phyloP scores from a whole-genome alignment of 768 basidiomycete genomes.

The Boletus subcaerulescens region DNA sequence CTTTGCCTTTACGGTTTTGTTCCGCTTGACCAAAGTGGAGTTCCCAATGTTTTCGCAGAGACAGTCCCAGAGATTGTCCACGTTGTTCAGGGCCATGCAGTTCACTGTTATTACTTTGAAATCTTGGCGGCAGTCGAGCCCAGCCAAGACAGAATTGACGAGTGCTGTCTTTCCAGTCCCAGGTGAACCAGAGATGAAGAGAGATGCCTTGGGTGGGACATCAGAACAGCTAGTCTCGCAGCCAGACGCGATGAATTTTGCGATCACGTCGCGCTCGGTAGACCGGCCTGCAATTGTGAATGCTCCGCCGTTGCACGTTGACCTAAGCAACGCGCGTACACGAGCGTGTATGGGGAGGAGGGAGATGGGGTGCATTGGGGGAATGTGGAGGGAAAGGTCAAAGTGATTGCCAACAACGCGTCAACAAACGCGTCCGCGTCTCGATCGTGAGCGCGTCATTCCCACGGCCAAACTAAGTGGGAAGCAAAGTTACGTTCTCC shows the following conservation, averaged over 20 bases:
- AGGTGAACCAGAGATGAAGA: slow-evolving; percentile 92
- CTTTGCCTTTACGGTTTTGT: slow-evolving; percentile 41
- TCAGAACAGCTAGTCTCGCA: slow-evolving; percentile 27
- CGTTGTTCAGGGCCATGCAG: slow-evolving; percentile 71
- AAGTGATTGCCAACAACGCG: slow-evolving; percentile 38
- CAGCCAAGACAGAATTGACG: slow-evolving; percentile 61
- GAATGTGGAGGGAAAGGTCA: slow-evolving; percentile 56
- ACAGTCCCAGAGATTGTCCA: slow-evolving; percentile 71
- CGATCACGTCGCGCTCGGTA: slow-evolving; percentile 55
- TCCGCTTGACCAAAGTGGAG: slow-evolving; percentile 34
- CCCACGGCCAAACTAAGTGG: slow-evolving; percentile 8
- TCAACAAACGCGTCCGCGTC: slow-evolving; percentile 20
- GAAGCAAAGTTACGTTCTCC: too few species aligned
- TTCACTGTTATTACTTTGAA: slow-evolving; percentile 61
- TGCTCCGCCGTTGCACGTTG: slow-evolving; percentile 55
- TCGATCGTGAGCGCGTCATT: slow-evolving; percentile 15
- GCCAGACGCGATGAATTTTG: slow-evolving; percentile 58
- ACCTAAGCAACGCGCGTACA: slow-evolving; percentile 66
- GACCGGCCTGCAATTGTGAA: slow-evolving; percentile 65
- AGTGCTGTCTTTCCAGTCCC: slow-evolving; percentile 92
- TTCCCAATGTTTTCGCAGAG: slow-evolving; percentile 54
- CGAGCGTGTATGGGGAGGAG: slow-evolving; percentile 53
- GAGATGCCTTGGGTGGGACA: slow-evolving; percentile 37
- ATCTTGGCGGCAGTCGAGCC: slow-evolving; percentile 36
- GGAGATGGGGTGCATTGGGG: slow-evolving; percentile 48